phyloP scores from a whole-genome alignment of 768 basidiomycete species.

The Podaxis rugospora region DNA sequence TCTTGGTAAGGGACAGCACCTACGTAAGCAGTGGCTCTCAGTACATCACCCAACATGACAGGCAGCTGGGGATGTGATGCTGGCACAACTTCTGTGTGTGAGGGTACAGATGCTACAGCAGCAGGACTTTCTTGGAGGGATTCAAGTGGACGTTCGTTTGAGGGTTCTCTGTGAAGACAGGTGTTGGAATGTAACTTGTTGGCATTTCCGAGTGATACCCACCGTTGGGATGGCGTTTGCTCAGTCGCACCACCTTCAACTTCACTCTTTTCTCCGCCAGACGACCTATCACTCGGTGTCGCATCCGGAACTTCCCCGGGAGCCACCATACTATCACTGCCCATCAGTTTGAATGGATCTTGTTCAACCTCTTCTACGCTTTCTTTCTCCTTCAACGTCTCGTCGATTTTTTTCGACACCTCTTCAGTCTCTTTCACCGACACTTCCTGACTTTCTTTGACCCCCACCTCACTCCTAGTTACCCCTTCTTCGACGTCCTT shows the following conservation, averaged over 20 bases:
- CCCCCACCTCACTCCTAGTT: neutral
- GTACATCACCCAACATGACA: neutral
- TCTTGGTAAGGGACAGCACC: neutral
- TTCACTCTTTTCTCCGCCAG: neutral
- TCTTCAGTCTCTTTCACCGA: neutral
- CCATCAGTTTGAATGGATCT: slow-evolving; percentile 30
- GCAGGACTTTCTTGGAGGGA: neutral
- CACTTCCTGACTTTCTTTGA: neutral
- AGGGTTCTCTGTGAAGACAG: neutral
- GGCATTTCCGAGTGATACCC: neutral
- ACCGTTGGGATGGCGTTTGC: neutral
- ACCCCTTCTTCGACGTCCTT: neutral
- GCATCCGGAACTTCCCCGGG: slow-evolving; percentile 12
- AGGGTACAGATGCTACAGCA: neutral
- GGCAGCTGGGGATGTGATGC: neutral
- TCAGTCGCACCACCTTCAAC: neutral
- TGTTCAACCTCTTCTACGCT: slow-evolving; percentile 2
- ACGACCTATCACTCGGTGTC: neutral
- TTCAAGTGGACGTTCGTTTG: neutral
- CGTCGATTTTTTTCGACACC: neutral
- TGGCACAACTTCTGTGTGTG: neutral
- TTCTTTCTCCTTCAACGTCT: neutral
- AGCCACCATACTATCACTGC: slow-evolving; percentile 17
- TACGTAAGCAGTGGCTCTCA: neutral
- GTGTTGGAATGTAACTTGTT: neutral